A percentile compares a stretch with the other conserved stretches of the same genome.
phyloP scores from a whole-genome alignment of 2,329 filamentous ascomycete genomes.

The Tolypocladium tundrense region DNA sequence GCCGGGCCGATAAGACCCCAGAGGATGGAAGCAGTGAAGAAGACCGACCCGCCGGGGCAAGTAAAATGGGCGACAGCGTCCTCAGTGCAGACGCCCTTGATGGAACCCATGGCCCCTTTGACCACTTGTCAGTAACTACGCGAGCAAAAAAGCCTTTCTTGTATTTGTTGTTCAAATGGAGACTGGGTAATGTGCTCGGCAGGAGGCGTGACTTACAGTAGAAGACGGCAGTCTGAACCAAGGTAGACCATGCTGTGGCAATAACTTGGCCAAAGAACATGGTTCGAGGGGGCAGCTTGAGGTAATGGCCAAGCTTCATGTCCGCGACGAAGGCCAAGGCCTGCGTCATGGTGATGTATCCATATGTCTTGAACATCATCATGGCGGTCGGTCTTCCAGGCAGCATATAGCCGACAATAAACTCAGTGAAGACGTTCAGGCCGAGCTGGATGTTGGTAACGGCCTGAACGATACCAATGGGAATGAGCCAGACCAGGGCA shows the following conservation, averaged over 20 bases:
- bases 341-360: slow-evolving; percentile 21
- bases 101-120: slow-evolving; percentile 1
- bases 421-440: slow-evolving; percentile 30
- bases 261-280: slow-evolving; percentile 4
- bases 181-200: not conserved
- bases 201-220: not conserved
- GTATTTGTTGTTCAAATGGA: not conserved
- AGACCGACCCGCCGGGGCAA: slow-evolving; percentile 27
- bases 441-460: slow-evolving; percentile 25
- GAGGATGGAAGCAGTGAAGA: slow-evolving; percentile 28
- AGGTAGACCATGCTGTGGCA: not conserved
- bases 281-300: slow-evolving; percentile 34
- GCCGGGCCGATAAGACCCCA: slow-evolving; percentile 30
- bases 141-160: not conserved
- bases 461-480: slow-evolving; percentile 18
- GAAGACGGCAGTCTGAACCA: slow-evolving; percentile 14
- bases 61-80: slow-evolving; percentile 24
- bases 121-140: not conserved
- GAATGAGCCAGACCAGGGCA: slow-evolving; percentile 13
- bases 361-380: slow-evolving; percentile 16
- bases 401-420: slow-evolving; percentile 17
- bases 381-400: slow-evolving; percentile 12
- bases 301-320: slow-evolving; percentile 39
- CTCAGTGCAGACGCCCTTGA: slow-evolving; percentile 25
- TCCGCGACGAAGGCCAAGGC: slow-evolving; percentile 35